A percentile compares a stretch with the other conserved stretches of the same genome.
phyloP scores from a whole-genome alignment of 805 yeast genomes.

The Yarrowia bubula region DNA sequence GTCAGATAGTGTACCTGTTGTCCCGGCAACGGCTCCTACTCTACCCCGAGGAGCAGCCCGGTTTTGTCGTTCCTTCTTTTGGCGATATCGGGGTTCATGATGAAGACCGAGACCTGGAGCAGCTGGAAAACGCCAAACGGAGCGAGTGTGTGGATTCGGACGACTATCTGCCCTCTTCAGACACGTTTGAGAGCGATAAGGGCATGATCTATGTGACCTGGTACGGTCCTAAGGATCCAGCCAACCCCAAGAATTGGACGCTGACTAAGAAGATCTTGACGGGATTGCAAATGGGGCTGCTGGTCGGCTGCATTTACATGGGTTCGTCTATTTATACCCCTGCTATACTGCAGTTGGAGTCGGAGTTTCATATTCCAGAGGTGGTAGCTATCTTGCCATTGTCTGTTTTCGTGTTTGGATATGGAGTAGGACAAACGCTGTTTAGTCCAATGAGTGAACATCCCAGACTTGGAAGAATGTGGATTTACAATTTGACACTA shows the following conservation, averaged over 20 bases:
- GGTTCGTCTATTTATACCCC: conserved; percentile 56
- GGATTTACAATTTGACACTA: conserved; percentile 49
- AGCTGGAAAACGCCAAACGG: conserved; percentile 14
- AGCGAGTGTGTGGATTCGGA: not conserved
- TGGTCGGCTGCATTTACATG: conserved; percentile 52
- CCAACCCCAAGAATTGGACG: conserved; percentile 57
- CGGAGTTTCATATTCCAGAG: conserved; percentile 44
- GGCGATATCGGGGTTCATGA: not conserved
- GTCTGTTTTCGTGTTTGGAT: conserved; percentile 52
- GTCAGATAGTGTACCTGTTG: conserved; percentile 19
- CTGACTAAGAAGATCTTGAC: conserved; percentile 42
- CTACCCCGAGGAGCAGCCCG: conserved; percentile 25
- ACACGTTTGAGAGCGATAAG: not conserved
- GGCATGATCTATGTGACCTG: conserved; percentile 29
- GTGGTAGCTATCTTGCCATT: conserved; percentile 50
- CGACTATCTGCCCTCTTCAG: conserved; percentile 1
- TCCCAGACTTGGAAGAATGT: conserved; percentile 52
- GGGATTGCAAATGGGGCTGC: conserved; percentile 42
- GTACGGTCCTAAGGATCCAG: conserved; percentile 46
- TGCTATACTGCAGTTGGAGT: conserved; percentile 45
- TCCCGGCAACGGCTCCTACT: not conserved
- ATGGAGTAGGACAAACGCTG: conserved; percentile 55
- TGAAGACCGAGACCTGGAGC: conserved; percentile 4
- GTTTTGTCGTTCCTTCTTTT: not conserved
- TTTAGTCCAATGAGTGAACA: conserved; percentile 56